These are phyloP conservation scores for Phyllosticta citribraziliensis DNA, from an alignment of 2,329 filamentous ascomycete genomes.

Conservation along the genomic window DNA sequence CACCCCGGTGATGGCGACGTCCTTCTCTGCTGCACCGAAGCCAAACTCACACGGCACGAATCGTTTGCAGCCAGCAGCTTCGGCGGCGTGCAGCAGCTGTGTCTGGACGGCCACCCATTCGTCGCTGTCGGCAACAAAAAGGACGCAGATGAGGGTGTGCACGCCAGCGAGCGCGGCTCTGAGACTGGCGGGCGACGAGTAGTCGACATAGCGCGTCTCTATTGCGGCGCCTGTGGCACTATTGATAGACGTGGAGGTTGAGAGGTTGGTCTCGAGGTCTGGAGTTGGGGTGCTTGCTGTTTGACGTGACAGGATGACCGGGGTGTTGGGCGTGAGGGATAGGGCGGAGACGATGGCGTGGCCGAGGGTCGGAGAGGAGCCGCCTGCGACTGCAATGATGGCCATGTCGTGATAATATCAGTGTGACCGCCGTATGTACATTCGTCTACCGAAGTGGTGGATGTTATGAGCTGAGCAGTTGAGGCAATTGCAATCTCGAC, in stretches of 20 bases:
- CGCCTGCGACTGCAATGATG: conserved; percentile 19
- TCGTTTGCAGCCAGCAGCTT: conserved; percentile 40
- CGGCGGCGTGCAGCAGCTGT: conserved; percentile 38
- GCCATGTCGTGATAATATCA: conserved; percentile 11
- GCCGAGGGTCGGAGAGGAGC: conserved; percentile 19
- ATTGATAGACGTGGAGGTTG: neutral
- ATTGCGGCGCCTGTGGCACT: conserved; percentile 3
- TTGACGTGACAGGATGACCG: conserved; percentile 22
- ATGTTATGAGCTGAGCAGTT: neutral
- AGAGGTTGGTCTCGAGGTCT: neutral
- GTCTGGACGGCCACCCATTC: conserved; percentile 31
- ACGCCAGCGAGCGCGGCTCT: conserved; percentile 15
- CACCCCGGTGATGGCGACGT: conserved; percentile 15
- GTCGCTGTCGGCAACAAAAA: conserved; percentile 14
- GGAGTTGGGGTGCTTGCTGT: conserved; percentile 11
- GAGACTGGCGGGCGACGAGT: conserved; percentile 16
- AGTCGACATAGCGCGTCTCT: conserved; percentile 21
- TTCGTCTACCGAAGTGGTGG: neutral
- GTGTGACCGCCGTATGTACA: neutral
- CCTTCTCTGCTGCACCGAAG: conserved; percentile 13
- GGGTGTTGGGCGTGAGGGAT: conserved; percentile 14
- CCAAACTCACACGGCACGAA: conserved; percentile 45
- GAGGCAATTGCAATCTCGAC: neutral
- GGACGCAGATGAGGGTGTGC: conserved; percentile 19
- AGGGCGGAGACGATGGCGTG: conserved; percentile 19